A percentile compares a stretch with the other conserved stretches of the same genome.
Conservation (phyloP, 768 basidiomycete species). For the Mycena olivaceomarginata region DNA sequence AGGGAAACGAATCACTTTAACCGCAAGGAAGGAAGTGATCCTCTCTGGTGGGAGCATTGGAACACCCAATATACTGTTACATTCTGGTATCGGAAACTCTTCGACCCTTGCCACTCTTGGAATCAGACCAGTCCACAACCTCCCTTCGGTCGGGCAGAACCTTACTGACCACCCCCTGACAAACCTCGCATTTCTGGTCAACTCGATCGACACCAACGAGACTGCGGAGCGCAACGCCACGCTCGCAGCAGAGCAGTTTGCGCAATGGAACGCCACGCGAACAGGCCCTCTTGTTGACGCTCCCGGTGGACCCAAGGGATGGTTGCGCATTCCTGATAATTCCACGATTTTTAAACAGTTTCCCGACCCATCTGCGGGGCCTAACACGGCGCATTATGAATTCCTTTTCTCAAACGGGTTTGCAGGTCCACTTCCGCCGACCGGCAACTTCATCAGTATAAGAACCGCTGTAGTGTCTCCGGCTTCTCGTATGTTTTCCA, state of each 20-base stretch:
- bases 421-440: too few relatives aligned
- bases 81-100: not conserved
- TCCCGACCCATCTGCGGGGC: slow-evolving; percentile 52
- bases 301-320: slow-evolving; percentile 47
- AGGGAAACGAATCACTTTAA: not conserved
- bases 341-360: slow-evolving; percentile 45
- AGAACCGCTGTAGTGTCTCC: slow-evolving; percentile 27
- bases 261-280: slow-evolving; percentile 53
- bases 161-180: slow-evolving; percentile 53
- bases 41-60: not conserved
- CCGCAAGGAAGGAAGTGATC: not conserved
- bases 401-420: slow-evolving; percentile 43
- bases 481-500: slow-evolving; percentile 23
- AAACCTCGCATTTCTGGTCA: slow-evolving; percentile 49
- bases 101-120: not conserved
- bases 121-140: not conserved
- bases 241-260: slow-evolving; percentile 46
- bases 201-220: slow-evolving; percentile 52
- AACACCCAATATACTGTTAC: not conserved
- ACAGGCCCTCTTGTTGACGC: slow-evolving; percentile 54
- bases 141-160: not conserved
- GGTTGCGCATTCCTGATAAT: slow-evolving; percentile 45
- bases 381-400: slow-evolving; percentile 52
- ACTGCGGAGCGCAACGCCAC: slow-evolving; percentile 47
- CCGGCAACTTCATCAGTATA: slow-evolving; percentile 19